phyloP scores from a whole-genome alignment of 768 basidiomycete genomes.

The Epithele typhae region DNA sequence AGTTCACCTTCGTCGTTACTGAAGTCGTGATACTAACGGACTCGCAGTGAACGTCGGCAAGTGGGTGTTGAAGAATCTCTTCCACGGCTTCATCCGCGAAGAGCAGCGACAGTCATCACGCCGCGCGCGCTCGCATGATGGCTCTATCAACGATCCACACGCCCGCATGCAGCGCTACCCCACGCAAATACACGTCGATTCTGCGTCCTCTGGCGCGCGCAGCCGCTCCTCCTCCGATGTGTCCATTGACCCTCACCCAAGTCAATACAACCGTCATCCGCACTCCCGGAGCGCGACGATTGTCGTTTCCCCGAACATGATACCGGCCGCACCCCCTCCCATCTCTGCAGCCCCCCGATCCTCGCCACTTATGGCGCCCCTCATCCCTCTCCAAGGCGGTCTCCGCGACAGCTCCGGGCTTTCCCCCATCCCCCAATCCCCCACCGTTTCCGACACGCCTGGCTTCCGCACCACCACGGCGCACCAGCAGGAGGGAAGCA shows the following conservation, averaged over 20 bases:
- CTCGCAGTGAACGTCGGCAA: constrained; percentile 83
- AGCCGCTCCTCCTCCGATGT: constrained; percentile 27
- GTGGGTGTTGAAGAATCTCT: constrained; percentile 86
- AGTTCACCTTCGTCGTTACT: constrained; percentile 28
- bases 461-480: constrained; percentile 5
- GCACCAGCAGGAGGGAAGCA: neutral
- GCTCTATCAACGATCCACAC: too few species aligned
- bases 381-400: constrained; percentile 39
- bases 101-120: constrained; percentile 41
- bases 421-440: constrained; percentile 26
- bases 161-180: constrained; percentile 22
- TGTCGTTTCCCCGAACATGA: constrained; percentile 59
- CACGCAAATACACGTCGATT: constrained; percentile 23
- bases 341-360: constrained; percentile 39
- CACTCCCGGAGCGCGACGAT: constrained; percentile 39
- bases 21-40: neutral
- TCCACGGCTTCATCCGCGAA: constrained; percentile 71
- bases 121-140: constrained; percentile 18
- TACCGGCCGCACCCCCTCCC: constrained; percentile 56
- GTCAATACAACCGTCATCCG: too few species aligned
- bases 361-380: constrained; percentile 55
- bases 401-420: constrained; percentile 20
- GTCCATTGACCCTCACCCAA: constrained; percentile 7
- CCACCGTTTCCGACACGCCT: constrained; percentile 19
- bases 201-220: constrained; percentile 16